Percentiles rank a stretch among this genome's conserved stretches.
Evolutionary conservation across 1,284 basidiomycete genomes (phyloP).

Genomic region (Rhodotorula sp.): DNA sequence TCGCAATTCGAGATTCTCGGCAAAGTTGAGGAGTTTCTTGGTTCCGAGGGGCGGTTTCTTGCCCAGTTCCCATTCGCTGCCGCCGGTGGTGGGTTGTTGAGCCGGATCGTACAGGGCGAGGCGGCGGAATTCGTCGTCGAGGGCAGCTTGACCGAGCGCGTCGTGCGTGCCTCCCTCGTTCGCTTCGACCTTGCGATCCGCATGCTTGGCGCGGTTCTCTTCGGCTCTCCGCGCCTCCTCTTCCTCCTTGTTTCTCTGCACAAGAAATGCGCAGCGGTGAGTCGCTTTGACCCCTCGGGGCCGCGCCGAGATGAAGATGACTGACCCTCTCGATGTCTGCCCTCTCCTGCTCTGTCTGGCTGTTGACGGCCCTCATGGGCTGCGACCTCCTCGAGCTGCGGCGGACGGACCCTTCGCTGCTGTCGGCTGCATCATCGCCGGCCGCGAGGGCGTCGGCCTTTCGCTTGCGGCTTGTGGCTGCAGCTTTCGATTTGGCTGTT

Average conservation of each 20-base stretch:
- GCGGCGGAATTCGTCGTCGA: slow-evolving; percentile 5
- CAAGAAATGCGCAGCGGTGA: no score
- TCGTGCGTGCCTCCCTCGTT: neutral
- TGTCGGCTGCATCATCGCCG: neutral
- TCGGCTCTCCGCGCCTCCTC: neutral
- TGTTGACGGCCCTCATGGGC: neutral
- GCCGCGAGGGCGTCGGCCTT: neutral
- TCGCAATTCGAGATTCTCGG: slow-evolving; percentile 4
- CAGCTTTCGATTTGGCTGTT: neutral
- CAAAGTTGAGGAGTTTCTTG: neutral
- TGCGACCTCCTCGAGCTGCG: neutral
- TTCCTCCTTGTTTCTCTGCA: neutral
- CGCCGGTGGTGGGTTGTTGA: neutral
- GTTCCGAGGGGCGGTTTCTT: slow-evolving; percentile 1
- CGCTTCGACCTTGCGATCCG: slow-evolving; percentile 6
- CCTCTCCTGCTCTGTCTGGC: slow-evolving; percentile 8
- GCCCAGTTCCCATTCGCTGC: slow-evolving; percentile 5
- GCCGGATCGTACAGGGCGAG: neutral
- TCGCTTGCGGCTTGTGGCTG: neutral
- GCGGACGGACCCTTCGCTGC: neutral
- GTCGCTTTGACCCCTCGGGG: neutral
- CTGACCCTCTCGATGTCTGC: neutral
- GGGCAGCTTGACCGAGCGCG: neutral
- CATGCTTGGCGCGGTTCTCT: slow-evolving; percentile 7
- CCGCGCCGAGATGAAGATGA: no score